phyloP scores from a whole-genome alignment of 148 eudicot species.

The Gaultheria prostrata region DNA sequence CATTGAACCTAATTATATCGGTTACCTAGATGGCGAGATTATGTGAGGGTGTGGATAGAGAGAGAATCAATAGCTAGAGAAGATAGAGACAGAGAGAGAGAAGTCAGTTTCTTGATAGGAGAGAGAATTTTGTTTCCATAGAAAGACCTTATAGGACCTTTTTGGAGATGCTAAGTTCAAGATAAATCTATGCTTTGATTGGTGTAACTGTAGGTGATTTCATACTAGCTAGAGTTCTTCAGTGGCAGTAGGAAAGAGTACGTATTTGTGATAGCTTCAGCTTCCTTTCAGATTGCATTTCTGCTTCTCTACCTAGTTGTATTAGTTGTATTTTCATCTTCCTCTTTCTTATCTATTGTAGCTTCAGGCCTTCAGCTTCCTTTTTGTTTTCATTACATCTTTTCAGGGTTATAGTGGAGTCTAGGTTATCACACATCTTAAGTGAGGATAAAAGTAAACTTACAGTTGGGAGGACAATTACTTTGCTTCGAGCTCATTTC shows the following conservation, averaged over 20 bases:
- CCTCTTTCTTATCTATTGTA: background rate
- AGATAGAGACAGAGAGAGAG: background rate
- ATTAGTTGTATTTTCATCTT: background rate
- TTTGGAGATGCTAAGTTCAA: background rate
- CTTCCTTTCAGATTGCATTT: background rate
- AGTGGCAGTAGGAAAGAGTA: background rate
- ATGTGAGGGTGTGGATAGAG: background rate
- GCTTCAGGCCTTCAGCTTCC: background rate
- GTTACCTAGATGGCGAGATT: background rate
- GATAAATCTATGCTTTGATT: background rate
- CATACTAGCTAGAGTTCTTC: background rate
- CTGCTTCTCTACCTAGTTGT: background rate
- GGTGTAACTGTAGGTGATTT: background rate
- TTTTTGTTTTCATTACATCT: background rate
- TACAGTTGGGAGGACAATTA: background rate
- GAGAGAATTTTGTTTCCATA: background rate
- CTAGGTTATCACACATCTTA: background rate
- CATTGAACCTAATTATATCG: background rate
- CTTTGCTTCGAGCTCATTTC: background rate
- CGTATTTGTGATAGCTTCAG: background rate
- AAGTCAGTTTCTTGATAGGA: background rate
- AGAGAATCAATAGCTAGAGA: background rate
- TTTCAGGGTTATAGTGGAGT: background rate
- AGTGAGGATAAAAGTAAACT: background rate
- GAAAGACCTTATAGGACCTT: background rate